Evolutionary conservation across 148 eudicot genomes (phyloP).

Genomic region (Dianthus caryophyllus): DNA sequence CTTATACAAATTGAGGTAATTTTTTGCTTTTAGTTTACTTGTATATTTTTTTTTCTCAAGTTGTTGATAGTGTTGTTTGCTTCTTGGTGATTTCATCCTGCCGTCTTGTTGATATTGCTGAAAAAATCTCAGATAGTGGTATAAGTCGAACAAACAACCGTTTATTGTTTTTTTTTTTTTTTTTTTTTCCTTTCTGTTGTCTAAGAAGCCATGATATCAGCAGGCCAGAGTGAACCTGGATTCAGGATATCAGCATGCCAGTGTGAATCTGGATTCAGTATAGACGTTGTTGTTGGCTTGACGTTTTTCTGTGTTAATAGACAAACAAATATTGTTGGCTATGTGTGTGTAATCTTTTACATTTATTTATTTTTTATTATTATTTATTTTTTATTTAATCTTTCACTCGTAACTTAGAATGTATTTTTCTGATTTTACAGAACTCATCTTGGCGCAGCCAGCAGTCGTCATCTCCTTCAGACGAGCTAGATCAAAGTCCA

Average conservation of each 20-base stretch:
- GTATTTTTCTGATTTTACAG: slow-evolving; percentile 37
- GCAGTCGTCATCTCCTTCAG: slow-evolving; percentile 45
- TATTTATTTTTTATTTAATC: not conserved
- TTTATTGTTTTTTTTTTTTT: too few relatives aligned
- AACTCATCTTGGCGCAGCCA: slow-evolving; percentile 63
- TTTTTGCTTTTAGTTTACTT: slow-evolving; percentile 14
- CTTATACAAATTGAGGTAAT: slow-evolving; percentile 68
- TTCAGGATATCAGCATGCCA: not conserved
- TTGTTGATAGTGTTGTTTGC: not conserved
- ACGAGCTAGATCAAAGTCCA: slow-evolving; percentile 41
- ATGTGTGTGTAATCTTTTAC: not conserved
- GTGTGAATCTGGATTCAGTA: too few relatives aligned
- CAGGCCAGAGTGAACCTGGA: not conserved
- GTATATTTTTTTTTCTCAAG: not conserved
- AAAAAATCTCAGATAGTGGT: not conserved
- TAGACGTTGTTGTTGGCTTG: not conserved
- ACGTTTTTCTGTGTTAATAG: not conserved
- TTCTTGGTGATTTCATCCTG: not conserved
- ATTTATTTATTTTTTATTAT: too few relatives aligned
- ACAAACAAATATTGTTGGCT: not conserved
- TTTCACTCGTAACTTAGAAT: not conserved
- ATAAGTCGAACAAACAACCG: not conserved
- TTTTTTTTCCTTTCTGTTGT: not conserved
- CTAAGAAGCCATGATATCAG: not conserved
- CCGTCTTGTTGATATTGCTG: not conserved